These are phyloP conservation scores for Pleurotus pulmonarius DNA, from an alignment of 768 basidiomycete genomes.

Conservation along the genomic window DNA sequence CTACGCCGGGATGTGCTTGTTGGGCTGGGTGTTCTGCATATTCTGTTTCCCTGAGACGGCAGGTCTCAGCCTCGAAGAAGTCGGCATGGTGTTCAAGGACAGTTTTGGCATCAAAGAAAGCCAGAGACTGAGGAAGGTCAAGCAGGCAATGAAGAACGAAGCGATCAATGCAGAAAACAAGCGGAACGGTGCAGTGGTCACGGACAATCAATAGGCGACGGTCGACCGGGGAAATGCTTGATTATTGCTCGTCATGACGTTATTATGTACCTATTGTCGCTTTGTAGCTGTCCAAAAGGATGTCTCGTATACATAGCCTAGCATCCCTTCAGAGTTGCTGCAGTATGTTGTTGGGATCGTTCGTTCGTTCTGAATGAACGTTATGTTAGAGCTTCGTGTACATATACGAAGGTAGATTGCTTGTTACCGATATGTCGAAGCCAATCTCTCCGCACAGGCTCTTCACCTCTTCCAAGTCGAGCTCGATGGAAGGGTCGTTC, in stretches of 20 bases:
- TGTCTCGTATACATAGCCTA: slow-evolving; percentile 80
- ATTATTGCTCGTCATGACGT: too few relatives aligned
- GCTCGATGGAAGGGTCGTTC: slow-evolving; percentile 80
- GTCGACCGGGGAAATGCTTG: too few relatives aligned
- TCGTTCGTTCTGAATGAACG: slow-evolving; percentile 61
- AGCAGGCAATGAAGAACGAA: slow-evolving; percentile 35
- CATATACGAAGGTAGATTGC: not conserved
- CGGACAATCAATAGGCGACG: too few relatives aligned
- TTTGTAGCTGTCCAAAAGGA: slow-evolving; percentile 79
- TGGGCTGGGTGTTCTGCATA: slow-evolving; percentile 67
- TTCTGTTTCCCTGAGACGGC: slow-evolving; percentile 80
- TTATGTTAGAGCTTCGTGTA: not conserved
- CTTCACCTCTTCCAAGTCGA: slow-evolving; percentile 89
- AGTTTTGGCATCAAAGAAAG: slow-evolving; percentile 67
- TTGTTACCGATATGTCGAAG: slow-evolving; percentile 74
- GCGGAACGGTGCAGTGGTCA: too few relatives aligned
- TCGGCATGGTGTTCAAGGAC: slow-evolving; percentile 54
- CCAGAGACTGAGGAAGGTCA: slow-evolving; percentile 40
- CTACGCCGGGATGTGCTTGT: slow-evolving; percentile 68
- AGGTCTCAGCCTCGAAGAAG: slow-evolving; percentile 67
- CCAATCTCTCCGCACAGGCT: slow-evolving; percentile 67
- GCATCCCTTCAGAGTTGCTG: slow-evolving; percentile 74
- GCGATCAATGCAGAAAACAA: slow-evolving; percentile 15
- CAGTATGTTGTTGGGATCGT: slow-evolving; percentile 85
- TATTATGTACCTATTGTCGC: not conserved